Conservation (phyloP, 2,329 filamentous ascomycete species). For the Alternaria viburni region DNA sequence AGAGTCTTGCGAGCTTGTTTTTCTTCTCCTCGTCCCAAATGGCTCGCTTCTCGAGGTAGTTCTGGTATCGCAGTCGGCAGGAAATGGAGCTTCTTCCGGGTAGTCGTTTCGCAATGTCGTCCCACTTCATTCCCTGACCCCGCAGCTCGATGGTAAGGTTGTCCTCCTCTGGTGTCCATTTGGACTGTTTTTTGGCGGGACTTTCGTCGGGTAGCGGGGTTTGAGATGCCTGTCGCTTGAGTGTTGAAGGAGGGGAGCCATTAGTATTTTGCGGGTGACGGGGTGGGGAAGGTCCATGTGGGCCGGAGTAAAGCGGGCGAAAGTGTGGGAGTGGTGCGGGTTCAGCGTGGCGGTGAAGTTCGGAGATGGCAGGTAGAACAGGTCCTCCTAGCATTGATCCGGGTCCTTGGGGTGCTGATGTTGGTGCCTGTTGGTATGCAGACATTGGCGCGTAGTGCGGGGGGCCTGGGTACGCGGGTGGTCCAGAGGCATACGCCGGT, state of each 20-base stretch:
- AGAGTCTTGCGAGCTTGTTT: constrained; percentile 92
- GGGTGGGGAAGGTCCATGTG: constrained; percentile 45
- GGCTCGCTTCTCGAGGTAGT: constrained; percentile 89
- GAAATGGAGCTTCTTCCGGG: constrained; percentile 93
- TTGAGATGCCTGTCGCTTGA: constrained; percentile 48
- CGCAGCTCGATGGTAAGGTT: constrained; percentile 91
- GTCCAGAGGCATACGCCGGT: constrained; percentile 38
- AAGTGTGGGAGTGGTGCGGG: constrained; percentile 47
- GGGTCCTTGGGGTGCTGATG: constrained; percentile 31
- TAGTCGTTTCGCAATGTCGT: constrained; percentile 91
- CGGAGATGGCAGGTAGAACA: constrained; percentile 47
- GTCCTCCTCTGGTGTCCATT: constrained; percentile 95
- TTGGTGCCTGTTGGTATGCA: constrained; percentile 35
- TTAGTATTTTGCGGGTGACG: constrained; percentile 36
- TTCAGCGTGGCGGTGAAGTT: constrained; percentile 49
- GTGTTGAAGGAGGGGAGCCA: constrained; percentile 43
- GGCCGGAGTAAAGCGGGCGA: constrained; percentile 47
- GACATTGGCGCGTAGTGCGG: constrained; percentile 39
- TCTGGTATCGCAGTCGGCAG: constrained; percentile 94
- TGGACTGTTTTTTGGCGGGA: constrained; percentile 71
- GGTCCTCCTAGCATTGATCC: constrained; percentile 46
- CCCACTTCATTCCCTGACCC: constrained; percentile 95
- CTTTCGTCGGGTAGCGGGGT: constrained; percentile 46
- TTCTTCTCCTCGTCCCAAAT: constrained; percentile 98
- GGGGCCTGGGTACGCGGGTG: constrained; percentile 39